Evolutionary conservation across 2,329 filamentous ascomycete species (phyloP).

Genomic region (Fusarium keratoplasticum): DNA sequence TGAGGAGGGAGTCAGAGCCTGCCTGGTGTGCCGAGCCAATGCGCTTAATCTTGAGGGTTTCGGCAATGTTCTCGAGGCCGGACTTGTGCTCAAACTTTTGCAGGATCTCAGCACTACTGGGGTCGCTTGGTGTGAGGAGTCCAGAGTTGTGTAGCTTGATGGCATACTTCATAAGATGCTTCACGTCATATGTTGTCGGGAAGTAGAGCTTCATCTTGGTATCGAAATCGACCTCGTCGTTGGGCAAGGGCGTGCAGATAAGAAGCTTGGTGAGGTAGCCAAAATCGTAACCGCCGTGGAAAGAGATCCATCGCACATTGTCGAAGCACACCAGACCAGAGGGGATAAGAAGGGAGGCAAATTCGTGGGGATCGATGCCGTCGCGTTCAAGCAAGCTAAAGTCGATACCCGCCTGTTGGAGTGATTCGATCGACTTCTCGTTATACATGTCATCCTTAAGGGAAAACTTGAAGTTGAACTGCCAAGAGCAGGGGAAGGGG

Average conservation of each 20-base stretch:
- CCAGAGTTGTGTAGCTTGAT: conserved; percentile 74
- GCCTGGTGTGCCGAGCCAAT: conserved; percentile 91
- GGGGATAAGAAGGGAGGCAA: conserved; percentile 89
- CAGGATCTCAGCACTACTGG: conserved; percentile 77
- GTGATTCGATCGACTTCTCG: conserved; percentile 90
- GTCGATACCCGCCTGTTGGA: conserved; percentile 92
- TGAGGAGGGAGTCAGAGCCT: conserved; percentile 92
- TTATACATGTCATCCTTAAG: conserved; percentile 98
- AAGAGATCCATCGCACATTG: conserved; percentile 95
- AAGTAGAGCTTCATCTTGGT: conserved; percentile 92
- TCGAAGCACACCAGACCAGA: conserved; percentile 91
- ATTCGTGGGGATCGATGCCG: conserved; percentile 90
- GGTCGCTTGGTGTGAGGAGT: conserved; percentile 72
- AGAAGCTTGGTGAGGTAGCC: conserved; percentile 96
- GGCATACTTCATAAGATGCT: conserved; percentile 94
- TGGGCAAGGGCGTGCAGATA: conserved; percentile 83
- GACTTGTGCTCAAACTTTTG: conserved; percentile 90
- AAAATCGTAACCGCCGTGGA: conserved; percentile 98
- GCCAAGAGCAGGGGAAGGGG: conserved; percentile 90
- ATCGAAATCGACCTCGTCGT: conserved; percentile 91
- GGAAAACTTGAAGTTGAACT: conserved; percentile 99
- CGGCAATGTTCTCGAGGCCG: conserved; percentile 91
- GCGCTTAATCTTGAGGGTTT: conserved; percentile 90
- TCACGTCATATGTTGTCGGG: conserved; percentile 93
- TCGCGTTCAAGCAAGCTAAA: conserved; percentile 86